A percentile compares a stretch with the other conserved stretches of the same genome.
phyloP scores from a whole-genome alignment of 108 stramenopile species.

The Cylindrotheca fusiformis region DNA sequence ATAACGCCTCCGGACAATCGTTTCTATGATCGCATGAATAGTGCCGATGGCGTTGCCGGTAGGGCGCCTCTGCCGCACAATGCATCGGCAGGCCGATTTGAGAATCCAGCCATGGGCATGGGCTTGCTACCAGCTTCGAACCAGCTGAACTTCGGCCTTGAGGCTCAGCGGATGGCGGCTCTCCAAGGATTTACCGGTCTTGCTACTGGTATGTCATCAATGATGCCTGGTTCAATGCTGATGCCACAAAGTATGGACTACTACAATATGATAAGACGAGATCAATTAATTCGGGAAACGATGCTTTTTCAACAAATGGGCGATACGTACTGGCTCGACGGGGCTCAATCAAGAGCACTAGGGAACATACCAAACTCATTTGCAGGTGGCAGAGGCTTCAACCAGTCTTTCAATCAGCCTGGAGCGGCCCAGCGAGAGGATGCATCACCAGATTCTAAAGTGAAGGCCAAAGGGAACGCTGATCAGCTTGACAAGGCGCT shows the following conservation, averaged over 20 bases:
- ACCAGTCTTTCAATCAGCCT: too few relatives aligned
- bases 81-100: too few relatives aligned
- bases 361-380: too few relatives aligned
- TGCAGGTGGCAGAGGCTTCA: too few relatives aligned
- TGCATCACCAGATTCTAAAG: too few relatives aligned
- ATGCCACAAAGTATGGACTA: not conserved
- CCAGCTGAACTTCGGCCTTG: not conserved
- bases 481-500: too few relatives aligned
- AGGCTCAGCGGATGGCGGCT: not conserved
- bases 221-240: too few relatives aligned
- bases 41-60: not conserved
- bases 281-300: not conserved
- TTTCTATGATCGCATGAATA: not conserved
- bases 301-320: not conserved
- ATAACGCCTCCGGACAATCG: not conserved
- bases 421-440: too few relatives aligned
- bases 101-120: not conserved
- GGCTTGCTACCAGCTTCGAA: not conserved
- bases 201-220: not conserved
- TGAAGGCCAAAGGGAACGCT: too few relatives aligned
- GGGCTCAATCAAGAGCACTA: too few relatives aligned
- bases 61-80: too few relatives aligned
- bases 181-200: not conserved
- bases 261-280: not conserved
- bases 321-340: too few relatives aligned